These are phyloP conservation scores for Zygnema circumcarinatum DNA, from an alignment of 139 green algal genomes.

Conservation along the genomic window DNA sequence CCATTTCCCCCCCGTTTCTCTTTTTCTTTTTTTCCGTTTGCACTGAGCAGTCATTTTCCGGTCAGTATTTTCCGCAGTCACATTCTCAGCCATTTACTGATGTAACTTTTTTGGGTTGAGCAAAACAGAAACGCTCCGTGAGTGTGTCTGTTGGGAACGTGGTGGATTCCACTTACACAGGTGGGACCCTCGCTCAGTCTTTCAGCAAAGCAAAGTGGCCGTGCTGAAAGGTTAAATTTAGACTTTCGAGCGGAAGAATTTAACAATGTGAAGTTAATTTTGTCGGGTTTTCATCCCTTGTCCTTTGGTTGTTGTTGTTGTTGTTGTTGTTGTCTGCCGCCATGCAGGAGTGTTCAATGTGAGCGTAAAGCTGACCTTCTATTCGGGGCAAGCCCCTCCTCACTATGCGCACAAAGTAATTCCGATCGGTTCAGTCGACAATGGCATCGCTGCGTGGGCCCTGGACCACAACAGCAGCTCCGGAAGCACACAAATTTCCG, in stretches of 20 bases:
- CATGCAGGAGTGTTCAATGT: neutral
- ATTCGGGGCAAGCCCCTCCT: neutral
- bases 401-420: neutral
- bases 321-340: neutral
- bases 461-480: neutral
- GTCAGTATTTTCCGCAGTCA: too few species aligned
- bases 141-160: neutral
- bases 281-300: too few species aligned
- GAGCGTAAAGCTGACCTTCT: neutral
- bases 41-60: too few species aligned
- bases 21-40: neutral
- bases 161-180: neutral
- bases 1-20: neutral
- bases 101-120: too few species aligned
- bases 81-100: too few species aligned
- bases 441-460: neutral
- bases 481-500: neutral
- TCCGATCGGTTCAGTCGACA: neutral
- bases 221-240: too few species aligned
- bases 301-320: too few species aligned
- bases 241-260: too few species aligned
- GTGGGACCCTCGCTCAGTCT: too few species aligned
- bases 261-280: too few species aligned
- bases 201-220: too few species aligned
- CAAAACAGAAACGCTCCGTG: neutral